These are phyloP conservation scores for Helotiales sp. DNA, from an alignment of 2,329 filamentous ascomycete genomes.

Conservation along the genomic window DNA sequence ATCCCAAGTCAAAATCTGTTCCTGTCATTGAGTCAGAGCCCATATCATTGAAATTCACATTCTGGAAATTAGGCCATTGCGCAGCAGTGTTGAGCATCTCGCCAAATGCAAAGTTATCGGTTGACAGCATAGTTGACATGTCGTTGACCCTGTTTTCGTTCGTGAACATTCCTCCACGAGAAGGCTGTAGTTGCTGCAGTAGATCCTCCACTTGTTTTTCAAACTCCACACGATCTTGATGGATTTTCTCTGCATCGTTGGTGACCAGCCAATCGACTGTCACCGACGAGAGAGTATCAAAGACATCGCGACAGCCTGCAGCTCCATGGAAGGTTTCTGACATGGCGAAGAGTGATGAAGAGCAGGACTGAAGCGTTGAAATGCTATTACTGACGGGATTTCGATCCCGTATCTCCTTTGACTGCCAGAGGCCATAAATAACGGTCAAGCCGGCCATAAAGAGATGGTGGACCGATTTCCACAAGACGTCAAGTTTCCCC, in stretches of 20 bases:
- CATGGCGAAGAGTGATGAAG: conserved; percentile 35
- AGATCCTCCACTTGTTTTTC: conserved; percentile 11
- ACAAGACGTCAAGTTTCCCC: conserved; percentile 34
- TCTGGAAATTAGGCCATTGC: conserved; percentile 15
- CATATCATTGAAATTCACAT: conserved; percentile 1
- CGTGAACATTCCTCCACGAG: background rate
- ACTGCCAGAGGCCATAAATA: conserved; percentile 37
- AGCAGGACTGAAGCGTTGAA: conserved; percentile 33
- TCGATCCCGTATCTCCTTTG: conserved; percentile 32
- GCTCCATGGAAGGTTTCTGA: conserved; percentile 36
- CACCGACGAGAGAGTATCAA: conserved; percentile 33
- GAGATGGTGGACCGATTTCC: conserved; percentile 36
- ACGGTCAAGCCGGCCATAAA: conserved; percentile 37
- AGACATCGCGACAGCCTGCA: conserved; percentile 33
- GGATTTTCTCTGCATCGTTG: conserved; percentile 3
- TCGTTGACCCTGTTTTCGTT: background rate
- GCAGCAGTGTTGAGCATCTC: conserved; percentile 17
- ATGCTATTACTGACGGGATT: conserved; percentile 21
- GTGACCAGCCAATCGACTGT: conserved; percentile 32
- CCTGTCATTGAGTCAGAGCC: background rate
- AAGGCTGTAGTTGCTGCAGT: conserved; percentile 3
- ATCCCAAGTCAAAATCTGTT: no score
- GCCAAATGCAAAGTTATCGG: conserved; percentile 16
- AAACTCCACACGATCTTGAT: background rate
- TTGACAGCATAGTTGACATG: conserved; percentile 8